Percentiles rank a stretch among this genome's conserved stretches.
Evolutionary conservation across 768 basidiomycete genomes (phyloP).

Genomic region (Panaeolus papilionaceus): DNA sequence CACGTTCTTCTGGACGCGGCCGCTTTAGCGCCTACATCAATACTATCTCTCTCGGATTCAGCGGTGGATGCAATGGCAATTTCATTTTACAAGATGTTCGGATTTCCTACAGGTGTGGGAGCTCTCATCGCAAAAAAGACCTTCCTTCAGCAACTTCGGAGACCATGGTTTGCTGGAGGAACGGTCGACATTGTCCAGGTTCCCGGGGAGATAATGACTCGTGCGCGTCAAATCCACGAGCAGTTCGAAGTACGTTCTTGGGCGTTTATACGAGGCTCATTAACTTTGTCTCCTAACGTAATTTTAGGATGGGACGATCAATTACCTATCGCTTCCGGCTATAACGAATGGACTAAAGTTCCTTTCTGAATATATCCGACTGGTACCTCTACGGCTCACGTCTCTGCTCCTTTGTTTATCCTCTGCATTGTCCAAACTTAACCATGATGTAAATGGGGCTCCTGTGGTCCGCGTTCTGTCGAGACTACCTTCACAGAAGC

Average conservation of each 20-base stretch:
- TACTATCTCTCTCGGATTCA: slow-evolving; percentile 66
- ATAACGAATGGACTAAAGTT: slow-evolving; percentile 81
- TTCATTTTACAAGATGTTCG: slow-evolving; percentile 92
- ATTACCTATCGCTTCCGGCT: slow-evolving; percentile 77
- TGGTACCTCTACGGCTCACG: slow-evolving; percentile 77
- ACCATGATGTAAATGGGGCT: slow-evolving; percentile 61
- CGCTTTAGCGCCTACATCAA: slow-evolving; percentile 76
- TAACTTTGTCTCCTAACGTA: neutral
- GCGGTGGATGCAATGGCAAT: slow-evolving; percentile 84
- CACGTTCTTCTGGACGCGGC: slow-evolving; percentile 80
- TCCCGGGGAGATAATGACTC: slow-evolving; percentile 72
- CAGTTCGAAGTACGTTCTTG: slow-evolving; percentile 71
- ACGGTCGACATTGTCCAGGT: slow-evolving; percentile 88
- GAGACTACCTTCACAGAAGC: slow-evolving; percentile 55
- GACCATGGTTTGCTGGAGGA: slow-evolving; percentile 88
- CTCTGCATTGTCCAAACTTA: slow-evolving; percentile 58
- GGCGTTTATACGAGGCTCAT: neutral
- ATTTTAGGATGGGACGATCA: slow-evolving; percentile 81
- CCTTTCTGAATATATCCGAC: slow-evolving; percentile 78
- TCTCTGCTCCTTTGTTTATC: slow-evolving; percentile 69
- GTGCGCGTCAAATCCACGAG: slow-evolving; percentile 64
- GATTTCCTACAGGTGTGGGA: slow-evolving; percentile 85
- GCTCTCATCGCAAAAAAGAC: slow-evolving; percentile 77
- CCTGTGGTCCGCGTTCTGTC: slow-evolving; percentile 78
- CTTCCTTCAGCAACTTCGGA: slow-evolving; percentile 62